Evolutionary conservation across 495 filamentous ascomycete species (phyloP), one percentile per base, ranked within the genome.

Genomic region (Aspergillus mulundensis): DNA sequence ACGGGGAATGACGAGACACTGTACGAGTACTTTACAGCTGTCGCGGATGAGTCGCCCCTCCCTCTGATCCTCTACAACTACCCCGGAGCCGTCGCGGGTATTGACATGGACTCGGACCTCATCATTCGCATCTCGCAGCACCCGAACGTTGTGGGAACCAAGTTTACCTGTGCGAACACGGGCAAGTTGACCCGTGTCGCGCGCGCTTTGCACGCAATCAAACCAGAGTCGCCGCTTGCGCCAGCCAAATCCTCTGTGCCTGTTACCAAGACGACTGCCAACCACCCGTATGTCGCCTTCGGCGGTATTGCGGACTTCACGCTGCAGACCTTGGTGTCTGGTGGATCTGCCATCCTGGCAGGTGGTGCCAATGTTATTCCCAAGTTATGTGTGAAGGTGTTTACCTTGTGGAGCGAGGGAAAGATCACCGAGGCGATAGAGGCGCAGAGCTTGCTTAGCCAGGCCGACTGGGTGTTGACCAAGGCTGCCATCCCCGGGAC

Each of bases 41-140:
- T 94, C 1, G 90, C 90, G 21, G 87, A 92, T 65, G 77, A 62
- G 11, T 87, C 83, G 20, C 89, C 90, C 7, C 68, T 95, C 15
- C 88, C 89, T 3, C 73, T 95, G n/a, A 82, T 93, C 52, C 76
- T 95, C 12, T 94, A 95, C 77, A 95, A 95, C 77, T 95, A 95
- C 73, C 90, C 90, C 1, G 90, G 90, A 34, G 90, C 90, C 34
- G 90, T 95, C 5, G 83, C 88, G n/a, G 90, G 90, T 24, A 89
- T 95, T 63, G 90, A 95, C 66, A 89, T 95, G 87, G 90, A 93
- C 78, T 89, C 85, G 32, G 90, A 95, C 66, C 80, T 94, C 47
- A 81, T 95, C 59, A 90, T 94, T 68, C 82, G 79, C 64, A 82
- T 95, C 40, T 89, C 87, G 19, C 72, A 86, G 58, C 89, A 95